A percentile compares a stretch with the other conserved stretches of the same genome.
These are phyloP conservation scores for Podospora pseudopauciseta DNA, from an alignment of 495 filamentous ascomycete genomes.

Conservation along the genomic window DNA sequence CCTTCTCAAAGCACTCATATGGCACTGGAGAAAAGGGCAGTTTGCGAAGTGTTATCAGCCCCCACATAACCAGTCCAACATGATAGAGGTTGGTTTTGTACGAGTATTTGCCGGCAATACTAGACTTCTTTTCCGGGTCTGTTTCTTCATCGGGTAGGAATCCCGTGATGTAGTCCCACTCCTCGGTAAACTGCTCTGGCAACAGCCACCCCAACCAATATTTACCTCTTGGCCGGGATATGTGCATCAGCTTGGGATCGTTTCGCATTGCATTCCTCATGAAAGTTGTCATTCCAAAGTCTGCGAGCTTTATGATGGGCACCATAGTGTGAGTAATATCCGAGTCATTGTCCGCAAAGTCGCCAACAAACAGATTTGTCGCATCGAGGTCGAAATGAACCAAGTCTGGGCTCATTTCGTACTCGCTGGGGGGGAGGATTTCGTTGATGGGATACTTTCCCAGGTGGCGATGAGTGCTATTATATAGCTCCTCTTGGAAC, in stretches of 20 bases:
- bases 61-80: background rate
- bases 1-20: background rate
- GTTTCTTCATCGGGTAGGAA: background rate
- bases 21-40: background rate
- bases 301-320: slow-evolving; percentile 1
- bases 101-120: background rate
- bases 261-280: background rate
- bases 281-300: background rate
- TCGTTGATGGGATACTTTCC: background rate
- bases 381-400: background rate
- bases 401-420: background rate
- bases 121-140: background rate
- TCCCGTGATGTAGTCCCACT: background rate
- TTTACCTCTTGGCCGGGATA: too few relatives aligned
- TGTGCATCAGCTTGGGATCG: background rate
- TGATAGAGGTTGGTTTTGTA: background rate
- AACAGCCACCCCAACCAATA: background rate
- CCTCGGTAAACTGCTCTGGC: background rate
- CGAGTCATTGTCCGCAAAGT: background rate
- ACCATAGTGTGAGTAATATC: background rate
- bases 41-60: background rate
- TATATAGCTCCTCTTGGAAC: background rate
- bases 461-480: background rate
- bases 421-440: background rate
- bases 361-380: background rate